A percentile compares a stretch with the other conserved stretches of the same genome.
Conservation (phyloP, 202 grass and related monocot species). For the Carex arenaria region DNA sequence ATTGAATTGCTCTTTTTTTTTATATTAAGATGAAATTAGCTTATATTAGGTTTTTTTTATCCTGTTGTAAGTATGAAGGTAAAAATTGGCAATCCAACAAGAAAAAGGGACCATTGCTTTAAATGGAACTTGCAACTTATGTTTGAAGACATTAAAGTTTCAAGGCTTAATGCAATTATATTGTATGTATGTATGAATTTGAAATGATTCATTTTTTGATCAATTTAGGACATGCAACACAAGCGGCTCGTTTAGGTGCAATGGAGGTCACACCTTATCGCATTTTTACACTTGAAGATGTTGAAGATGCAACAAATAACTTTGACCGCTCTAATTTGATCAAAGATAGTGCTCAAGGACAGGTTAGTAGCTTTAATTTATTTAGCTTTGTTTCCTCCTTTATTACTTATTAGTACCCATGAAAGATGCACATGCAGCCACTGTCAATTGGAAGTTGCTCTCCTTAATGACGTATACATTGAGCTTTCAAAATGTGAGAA, state of each 20-base stretch:
- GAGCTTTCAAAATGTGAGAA: not conserved
- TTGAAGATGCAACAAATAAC: conserved; percentile 70
- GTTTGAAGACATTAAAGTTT: not conserved
- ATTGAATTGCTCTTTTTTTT: not conserved
- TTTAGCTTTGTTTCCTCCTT: not conserved
- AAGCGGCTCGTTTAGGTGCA: conserved; percentile 44
- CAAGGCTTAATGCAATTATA: not conserved
- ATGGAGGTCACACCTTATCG: conserved; percentile 46
- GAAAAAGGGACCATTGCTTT: not conserved
- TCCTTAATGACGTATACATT: not conserved
- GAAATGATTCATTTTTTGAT: not conserved
- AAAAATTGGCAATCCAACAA: not conserved
- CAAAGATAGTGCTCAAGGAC: conserved; percentile 35
- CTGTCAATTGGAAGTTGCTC: not conserved
- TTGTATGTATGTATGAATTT: not conserved
- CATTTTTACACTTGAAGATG: conserved; percentile 54
- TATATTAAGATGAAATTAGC: not conserved
- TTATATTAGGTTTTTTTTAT: not conserved
- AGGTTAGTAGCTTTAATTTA: conserved; percentile 41
- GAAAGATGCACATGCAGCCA: conserved; percentile 2
- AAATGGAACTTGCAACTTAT: not conserved
- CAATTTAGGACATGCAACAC: conserved; percentile 61
- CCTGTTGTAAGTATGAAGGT: too few relatives aligned
- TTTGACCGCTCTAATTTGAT: conserved; percentile 61
- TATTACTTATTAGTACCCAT: not conserved